Conservation (phyloP, 2,329 filamentous ascomycete species). For the Pseudogymnoascus sp. region DNA sequence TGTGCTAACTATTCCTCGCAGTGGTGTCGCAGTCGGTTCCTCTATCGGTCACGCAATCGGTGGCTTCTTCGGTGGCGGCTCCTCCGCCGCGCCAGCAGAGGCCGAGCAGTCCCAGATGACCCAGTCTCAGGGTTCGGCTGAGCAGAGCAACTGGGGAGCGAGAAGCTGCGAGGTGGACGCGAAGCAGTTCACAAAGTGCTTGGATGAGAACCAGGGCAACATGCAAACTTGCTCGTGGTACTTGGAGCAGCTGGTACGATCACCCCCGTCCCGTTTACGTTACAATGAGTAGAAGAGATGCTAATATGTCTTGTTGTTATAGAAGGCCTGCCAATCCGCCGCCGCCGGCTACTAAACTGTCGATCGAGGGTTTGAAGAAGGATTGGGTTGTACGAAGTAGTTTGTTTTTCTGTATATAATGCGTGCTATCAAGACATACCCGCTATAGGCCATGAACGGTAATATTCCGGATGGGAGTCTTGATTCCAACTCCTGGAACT, state of each 20-base stretch:
- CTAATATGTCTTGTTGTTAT: conserved; percentile 23
- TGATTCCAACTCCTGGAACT: conserved; percentile 5
- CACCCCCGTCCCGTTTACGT: neutral
- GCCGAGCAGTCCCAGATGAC: conserved; percentile 41
- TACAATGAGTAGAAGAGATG: conserved; percentile 10
- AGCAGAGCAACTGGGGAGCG: conserved; percentile 46
- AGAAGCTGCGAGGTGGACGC: conserved; percentile 73
- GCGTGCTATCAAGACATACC: conserved; percentile 8
- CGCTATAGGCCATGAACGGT: conserved; percentile 4
- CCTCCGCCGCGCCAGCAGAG: conserved; percentile 48
- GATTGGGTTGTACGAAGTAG: neutral
- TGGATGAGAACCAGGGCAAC: conserved; percentile 91
- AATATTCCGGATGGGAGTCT: conserved; percentile 5
- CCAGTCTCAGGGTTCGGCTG: conserved; percentile 40
- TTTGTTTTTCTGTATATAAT: conserved; percentile 5
- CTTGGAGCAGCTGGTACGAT: conserved; percentile 72
- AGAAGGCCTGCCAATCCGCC: conserved; percentile 77
- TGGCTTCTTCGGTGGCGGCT: conserved; percentile 74
- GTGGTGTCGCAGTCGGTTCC: conserved; percentile 92
- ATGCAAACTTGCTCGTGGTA: conserved; percentile 98
- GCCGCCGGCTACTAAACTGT: conserved; percentile 57
- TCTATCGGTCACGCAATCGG: conserved; percentile 93
- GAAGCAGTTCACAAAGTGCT: conserved; percentile 83
- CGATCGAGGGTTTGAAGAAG: neutral
- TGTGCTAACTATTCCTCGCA: conserved; percentile 34